Base-by-base conservation (phyloP, 1,284 basidiomycete genomes). In the Serendipita sp. region DNA sequence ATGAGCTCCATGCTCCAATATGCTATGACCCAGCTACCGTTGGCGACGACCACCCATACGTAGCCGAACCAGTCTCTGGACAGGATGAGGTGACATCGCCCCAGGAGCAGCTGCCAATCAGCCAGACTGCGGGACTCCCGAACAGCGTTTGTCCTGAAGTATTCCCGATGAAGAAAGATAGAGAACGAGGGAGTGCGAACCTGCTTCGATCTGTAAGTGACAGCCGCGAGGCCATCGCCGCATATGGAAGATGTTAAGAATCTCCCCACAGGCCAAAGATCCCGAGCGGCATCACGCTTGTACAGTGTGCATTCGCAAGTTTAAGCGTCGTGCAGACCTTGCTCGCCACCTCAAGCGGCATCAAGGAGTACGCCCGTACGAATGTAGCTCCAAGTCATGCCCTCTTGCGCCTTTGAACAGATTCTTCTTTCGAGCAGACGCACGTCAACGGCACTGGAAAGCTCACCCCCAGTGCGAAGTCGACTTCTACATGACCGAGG, bases 151-250 rank as follows among this genome's bases (percentile, higher is more conserved):
- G 17, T 17, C 45, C 45, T 22, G 45, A 49, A 5, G 45, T n/a
- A n/a, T 49, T 22, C n/a, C 53, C 53, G n/a, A 58, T 58, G 53
- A 58, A 58, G 53, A 58, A 58, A 34, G 53, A 58, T n/a, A 58
- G 53, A 26, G 22, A 58, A n/a, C 22, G 34, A 35, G 53, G 53
- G 29, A 58, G n/a, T 10, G 53, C 53, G 30, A 58, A 58, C 30
- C 30, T 58, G 15, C 5, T 30, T n/a, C 22, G 34, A 58, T 30
- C 53, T n/a, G 53, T 58, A n/a, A 22, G 53, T 34, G 10, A 8
- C 30, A 8, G 17, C 8, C 15, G 8, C 10, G 4, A 8, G 12
- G 34, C n/a, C 10, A 30, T 58, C 32, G 6, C 38, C 32, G 15
- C 32, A 58, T 34, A 30, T 17, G 22, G 53, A 12, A 26, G 5